phyloP scores from a whole-genome alignment of 2,329 filamentous ascomycete genomes.

The Talaromyces sp. region DNA sequence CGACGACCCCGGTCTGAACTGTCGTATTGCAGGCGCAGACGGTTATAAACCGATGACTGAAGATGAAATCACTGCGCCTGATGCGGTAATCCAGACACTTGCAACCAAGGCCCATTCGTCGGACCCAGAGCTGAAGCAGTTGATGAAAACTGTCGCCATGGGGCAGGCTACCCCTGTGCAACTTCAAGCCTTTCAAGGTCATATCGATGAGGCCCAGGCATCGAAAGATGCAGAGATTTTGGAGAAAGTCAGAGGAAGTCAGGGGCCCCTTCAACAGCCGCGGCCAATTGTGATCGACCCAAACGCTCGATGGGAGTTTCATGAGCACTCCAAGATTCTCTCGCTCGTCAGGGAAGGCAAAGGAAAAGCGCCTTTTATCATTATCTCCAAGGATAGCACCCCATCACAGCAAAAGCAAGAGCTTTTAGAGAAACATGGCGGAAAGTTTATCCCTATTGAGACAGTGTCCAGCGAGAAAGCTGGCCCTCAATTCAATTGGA shows the following conservation, averaged over 20 bases:
- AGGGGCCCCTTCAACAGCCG: conserved; percentile 53
- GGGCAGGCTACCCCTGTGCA: neutral
- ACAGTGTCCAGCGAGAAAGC: conserved; percentile 2
- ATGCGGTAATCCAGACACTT: neutral
- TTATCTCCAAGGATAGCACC: conserved; percentile 36
- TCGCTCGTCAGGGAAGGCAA: conserved; percentile 55
- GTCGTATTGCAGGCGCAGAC: conserved; percentile 61
- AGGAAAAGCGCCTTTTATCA: conserved; percentile 67
- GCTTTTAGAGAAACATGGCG: conserved; percentile 23
- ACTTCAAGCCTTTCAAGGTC: neutral
- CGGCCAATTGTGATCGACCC: conserved; percentile 78
- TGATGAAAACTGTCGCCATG: neutral
- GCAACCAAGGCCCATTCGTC: neutral
- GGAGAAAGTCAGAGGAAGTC: neutral
- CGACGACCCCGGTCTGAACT: conserved; percentile 83
- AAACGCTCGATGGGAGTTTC: conserved; percentile 62
- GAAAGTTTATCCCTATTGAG: conserved; percentile 25
- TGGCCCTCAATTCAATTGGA: conserved; percentile 48
- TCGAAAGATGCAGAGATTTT: neutral
- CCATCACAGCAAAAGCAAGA: conserved; percentile 14
- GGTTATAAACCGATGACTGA: conserved; percentile 28
- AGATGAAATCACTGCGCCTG: neutral
- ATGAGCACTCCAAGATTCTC: conserved; percentile 58
- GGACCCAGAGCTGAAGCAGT: conserved; percentile 1
- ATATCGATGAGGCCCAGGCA: neutral